Percentiles rank a stretch among this genome's conserved stretches.
Evolutionary conservation across 1,284 basidiomycete genomes (phyloP).

Genomic region (Crepidotus sp.): DNA sequence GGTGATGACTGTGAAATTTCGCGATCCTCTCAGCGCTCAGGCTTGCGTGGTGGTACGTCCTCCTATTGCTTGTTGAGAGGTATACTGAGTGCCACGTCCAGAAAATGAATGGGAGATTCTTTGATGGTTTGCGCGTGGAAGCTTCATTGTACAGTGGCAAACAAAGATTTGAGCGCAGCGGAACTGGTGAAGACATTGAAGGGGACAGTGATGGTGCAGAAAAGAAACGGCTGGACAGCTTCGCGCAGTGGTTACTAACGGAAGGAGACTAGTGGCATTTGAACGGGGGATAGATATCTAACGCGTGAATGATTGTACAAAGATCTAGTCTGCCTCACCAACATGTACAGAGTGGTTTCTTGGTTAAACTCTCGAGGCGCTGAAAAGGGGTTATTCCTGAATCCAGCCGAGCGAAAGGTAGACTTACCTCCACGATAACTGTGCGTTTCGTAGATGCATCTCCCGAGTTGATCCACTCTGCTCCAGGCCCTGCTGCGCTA

Average conservation of each 20-base stretch:
- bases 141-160: slow-evolving; percentile 77
- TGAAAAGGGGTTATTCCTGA: slow-evolving; percentile 23
- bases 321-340: slow-evolving; percentile 35
- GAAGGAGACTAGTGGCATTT: slow-evolving; percentile 49
- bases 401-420: slow-evolving; percentile 6
- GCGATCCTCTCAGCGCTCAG: slow-evolving; percentile 78
- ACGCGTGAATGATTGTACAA: slow-evolving; percentile 13
- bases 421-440: slow-evolving; percentile 62
- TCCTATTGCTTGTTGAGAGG: background rate
- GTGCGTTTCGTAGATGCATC: slow-evolving; percentile 40
- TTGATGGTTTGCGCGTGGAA: slow-evolving; percentile 76
- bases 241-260: slow-evolving; percentile 78
- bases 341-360: slow-evolving; percentile 59
- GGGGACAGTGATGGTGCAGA: slow-evolving; percentile 66
- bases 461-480: slow-evolving; percentile 63
- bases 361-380: slow-evolving; percentile 65
- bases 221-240: slow-evolving; percentile 78
- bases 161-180: slow-evolving; percentile 74
- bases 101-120: slow-evolving; percentile 96
- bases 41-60: slow-evolving; percentile 76
- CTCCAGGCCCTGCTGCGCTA: slow-evolving; percentile 34
- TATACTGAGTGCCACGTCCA: slow-evolving; percentile 25
- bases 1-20: slow-evolving; percentile 94
- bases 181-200: slow-evolving; percentile 47
- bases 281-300: background rate